These are phyloP conservation scores for Penicillium frequentans DNA, from an alignment of 2,329 filamentous ascomycete species.

Conservation along the genomic window DNA sequence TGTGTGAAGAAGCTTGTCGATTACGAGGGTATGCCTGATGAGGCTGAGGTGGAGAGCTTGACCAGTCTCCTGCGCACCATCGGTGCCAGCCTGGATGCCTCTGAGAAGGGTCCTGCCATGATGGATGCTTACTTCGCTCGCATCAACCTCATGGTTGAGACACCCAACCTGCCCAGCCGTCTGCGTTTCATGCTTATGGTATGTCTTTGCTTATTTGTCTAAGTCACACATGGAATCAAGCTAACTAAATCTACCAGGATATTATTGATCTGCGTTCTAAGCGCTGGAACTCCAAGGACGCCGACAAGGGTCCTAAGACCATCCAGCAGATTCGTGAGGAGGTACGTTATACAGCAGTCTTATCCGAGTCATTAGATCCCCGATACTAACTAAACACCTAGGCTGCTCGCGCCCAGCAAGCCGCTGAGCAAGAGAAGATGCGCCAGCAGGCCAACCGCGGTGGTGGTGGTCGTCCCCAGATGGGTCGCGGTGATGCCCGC, in stretches of 20 bases:
- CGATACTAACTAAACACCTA: slow-evolving; percentile 11
- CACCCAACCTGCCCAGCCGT: slow-evolving; percentile 79
- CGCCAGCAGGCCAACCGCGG: slow-evolving; percentile 58
- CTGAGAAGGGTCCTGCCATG: slow-evolving; percentile 78
- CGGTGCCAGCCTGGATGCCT: slow-evolving; percentile 78
- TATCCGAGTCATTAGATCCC: slow-evolving; percentile 9
- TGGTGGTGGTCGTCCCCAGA: slow-evolving; percentile 65
- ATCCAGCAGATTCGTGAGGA: slow-evolving; percentile 87
- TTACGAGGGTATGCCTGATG: slow-evolving; percentile 88
- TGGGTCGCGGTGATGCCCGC: slow-evolving; percentile 84
- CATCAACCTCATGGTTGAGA: slow-evolving; percentile 78
- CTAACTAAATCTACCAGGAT: slow-evolving; percentile 52
- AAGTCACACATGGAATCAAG: neutral
- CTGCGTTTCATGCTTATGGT: slow-evolving; percentile 92
- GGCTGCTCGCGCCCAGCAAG: slow-evolving; percentile 76
- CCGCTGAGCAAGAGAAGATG: slow-evolving; percentile 67
- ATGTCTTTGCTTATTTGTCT: slow-evolving; percentile 8
- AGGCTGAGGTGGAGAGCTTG: slow-evolving; percentile 94
- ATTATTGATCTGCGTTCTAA: slow-evolving; percentile 77
- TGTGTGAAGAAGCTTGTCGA: slow-evolving; percentile 97
- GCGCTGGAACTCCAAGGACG: slow-evolving; percentile 83
- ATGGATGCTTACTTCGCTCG: slow-evolving; percentile 94
- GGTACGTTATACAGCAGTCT: slow-evolving; percentile 45
- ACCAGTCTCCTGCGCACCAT: slow-evolving; percentile 91
- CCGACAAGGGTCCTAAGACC: slow-evolving; percentile 94